phyloP scores from a whole-genome alignment of 78 protist genomes.

The Cavenderia fasciculata region DNA sequence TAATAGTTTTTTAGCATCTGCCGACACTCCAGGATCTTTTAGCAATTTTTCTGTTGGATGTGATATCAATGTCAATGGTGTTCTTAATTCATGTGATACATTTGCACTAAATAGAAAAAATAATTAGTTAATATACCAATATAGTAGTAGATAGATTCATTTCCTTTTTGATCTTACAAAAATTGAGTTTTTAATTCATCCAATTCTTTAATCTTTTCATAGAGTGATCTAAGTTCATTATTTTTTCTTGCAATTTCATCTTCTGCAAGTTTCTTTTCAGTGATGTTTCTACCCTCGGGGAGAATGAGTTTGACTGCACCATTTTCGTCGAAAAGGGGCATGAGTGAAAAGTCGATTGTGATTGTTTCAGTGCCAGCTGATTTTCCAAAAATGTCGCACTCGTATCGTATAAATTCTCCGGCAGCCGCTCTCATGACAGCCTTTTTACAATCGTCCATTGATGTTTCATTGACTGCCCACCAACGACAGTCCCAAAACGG shows the following conservation, averaged over 20 bases:
- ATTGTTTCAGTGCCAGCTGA: conserved; percentile 73
- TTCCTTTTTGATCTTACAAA: conserved; percentile 10
- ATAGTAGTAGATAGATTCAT: background rate
- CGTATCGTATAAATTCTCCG: conserved; percentile 62
- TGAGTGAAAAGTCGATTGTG: conserved; percentile 63
- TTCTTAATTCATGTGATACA: conserved; percentile 81
- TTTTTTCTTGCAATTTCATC: conserved; percentile 64
- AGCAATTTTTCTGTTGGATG: conserved; percentile 70
- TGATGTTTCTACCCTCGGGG: conserved; percentile 71
- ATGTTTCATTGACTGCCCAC: conserved; percentile 55
- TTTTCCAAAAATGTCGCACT: conserved; percentile 62
- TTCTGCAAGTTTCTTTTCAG: conserved; percentile 55
- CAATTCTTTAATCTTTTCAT: conserved; percentile 69
- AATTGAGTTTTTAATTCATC: conserved; percentile 74
- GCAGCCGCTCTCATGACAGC: conserved; percentile 41
- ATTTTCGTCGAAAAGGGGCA: conserved; percentile 65
- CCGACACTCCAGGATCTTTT: conserved; percentile 14
- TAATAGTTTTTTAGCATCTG: conserved; percentile 35
- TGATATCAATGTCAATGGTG: conserved; percentile 73
- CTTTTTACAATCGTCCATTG: conserved; percentile 12
- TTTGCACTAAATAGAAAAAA: conserved; percentile 49
- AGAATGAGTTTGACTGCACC: conserved; percentile 48
- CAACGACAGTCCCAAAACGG: conserved; percentile 78
- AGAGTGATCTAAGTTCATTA: conserved; percentile 34
- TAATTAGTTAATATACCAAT: background rate